These are phyloP conservation scores for Globisporangium spinosum DNA, from an alignment of 352 stramenopile species.

Conservation along the genomic window DNA sequence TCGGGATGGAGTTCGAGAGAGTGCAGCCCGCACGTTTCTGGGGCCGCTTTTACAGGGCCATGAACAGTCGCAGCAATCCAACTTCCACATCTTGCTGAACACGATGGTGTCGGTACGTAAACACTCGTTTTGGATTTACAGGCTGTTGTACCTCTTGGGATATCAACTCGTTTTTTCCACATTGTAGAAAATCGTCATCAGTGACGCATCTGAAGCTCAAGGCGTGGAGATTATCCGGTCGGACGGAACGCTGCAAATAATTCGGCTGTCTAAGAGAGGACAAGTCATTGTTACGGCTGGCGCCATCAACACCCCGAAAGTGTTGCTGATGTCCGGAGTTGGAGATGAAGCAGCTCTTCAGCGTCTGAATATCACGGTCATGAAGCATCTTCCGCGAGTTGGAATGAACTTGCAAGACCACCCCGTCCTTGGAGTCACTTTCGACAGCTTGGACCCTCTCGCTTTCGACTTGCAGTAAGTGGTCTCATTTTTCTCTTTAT, in stretches of 20 bases:
- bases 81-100: constrained; percentile 55
- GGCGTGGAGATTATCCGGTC: constrained; percentile 38
- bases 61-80: constrained; percentile 28
- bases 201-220: constrained; percentile 27
- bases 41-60: constrained; percentile 43
- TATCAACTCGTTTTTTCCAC: not conserved
- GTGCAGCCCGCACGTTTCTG: constrained; percentile 69
- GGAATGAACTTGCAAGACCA: constrained; percentile 90
- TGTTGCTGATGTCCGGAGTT: constrained; percentile 74
- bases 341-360: constrained; percentile 41
- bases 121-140: not conserved
- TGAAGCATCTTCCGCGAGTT: constrained; percentile 69
- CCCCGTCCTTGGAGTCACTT: constrained; percentile 75
- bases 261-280: constrained; percentile 35
- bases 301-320: constrained; percentile 84
- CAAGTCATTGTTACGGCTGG: constrained; percentile 79
- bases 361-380: constrained; percentile 40
- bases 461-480: constrained; percentile 47
- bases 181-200: constrained; percentile 47
- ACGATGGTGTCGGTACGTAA: constrained; percentile 52
- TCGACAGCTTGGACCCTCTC: constrained; percentile 31
- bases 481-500: not conserved
- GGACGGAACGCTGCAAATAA: constrained; percentile 34
- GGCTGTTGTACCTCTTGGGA: not conserved
- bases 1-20: constrained; percentile 74